Evolutionary conservation across 768 basidiomycete species (phyloP), one percentile per base, ranked within the genome.

Genomic region (Amanita fuliginea): DNA sequence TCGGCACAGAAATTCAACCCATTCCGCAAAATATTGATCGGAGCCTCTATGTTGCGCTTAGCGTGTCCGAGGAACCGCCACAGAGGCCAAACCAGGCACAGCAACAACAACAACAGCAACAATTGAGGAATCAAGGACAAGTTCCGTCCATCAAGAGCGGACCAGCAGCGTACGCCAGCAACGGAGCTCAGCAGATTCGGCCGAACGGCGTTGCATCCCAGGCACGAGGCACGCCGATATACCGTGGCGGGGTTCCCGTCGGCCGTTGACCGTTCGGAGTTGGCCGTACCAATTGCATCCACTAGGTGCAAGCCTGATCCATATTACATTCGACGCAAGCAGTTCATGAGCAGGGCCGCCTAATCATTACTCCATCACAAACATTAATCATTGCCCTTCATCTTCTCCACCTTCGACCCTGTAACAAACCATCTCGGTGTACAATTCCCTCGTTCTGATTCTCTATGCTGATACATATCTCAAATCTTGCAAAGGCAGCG

Each of bases 1-100:
- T 99, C 30, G 96, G 95, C 9, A 98, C 95, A 34, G 95, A 99
- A 69, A 97, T 99, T 57, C 85, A 88, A 60, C 86, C 95, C 10
- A 97, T 98, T 59, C 95, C 95, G 5, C 83, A 85, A 62, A 73
- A 62, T 22, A 97, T 99, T 60, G 96, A 98, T 63, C 83, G 86
- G 55, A 82, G 82, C 4, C 69, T 99, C 51, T 98, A 99, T 66
- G 95, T 99, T 49, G 86, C 93, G 7, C 95, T 93, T 0, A 69
- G 72, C 46, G 63, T 70, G 1, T 61, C 70, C 9, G 71, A 73
- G 42, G 75, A 74, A 51, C 69, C 71, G 51, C 55, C 62, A 14
- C 57, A 59, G 42, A 57, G 58, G 56, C 64, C 63, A 44, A 61
- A 60, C 46, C 51, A 52, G 45, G 61, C 62, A 51, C 65, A 65